Conservation (phyloP, 2,329 filamentous ascomycete species). For the Pseudocercospora musae region DNA sequence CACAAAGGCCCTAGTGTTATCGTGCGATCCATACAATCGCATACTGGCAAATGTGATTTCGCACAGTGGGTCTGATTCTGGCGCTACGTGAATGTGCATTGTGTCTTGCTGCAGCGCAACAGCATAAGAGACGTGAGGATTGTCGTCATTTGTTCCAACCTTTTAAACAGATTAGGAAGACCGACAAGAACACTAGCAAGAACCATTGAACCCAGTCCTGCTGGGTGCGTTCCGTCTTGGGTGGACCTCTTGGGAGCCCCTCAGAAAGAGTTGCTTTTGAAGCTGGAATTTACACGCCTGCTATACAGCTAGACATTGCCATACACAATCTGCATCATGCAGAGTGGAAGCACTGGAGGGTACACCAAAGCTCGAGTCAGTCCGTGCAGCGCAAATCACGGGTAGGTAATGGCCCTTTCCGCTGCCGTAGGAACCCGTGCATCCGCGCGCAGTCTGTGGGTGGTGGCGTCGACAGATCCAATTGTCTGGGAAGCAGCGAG, state of each 20-base stretch:
- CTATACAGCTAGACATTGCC: background rate
- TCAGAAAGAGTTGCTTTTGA: background rate
- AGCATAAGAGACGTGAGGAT: background rate
- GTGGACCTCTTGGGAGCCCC: background rate
- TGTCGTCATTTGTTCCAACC: background rate
- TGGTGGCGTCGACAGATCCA: background rate
- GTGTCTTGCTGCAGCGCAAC: background rate
- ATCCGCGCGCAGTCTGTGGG: background rate
- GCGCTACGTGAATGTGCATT: background rate
- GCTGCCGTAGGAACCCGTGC: background rate
- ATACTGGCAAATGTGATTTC: background rate
- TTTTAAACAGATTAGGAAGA: background rate
- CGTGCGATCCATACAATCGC: background rate
- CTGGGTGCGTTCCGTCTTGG: background rate
- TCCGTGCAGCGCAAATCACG: background rate
- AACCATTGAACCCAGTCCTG: background rate
- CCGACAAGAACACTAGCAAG: background rate
- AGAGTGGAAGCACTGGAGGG: background rate
- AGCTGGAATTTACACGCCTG: background rate
- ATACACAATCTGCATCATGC: background rate
- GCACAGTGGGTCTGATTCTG: background rate
- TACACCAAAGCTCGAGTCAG: background rate
- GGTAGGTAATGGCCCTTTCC: background rate
- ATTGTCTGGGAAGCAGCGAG: background rate
- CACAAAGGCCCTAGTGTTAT: background rate